Conservation (phyloP, 2,329 filamentous ascomycete species). For the Colletotrichum tropicicola region DNA sequence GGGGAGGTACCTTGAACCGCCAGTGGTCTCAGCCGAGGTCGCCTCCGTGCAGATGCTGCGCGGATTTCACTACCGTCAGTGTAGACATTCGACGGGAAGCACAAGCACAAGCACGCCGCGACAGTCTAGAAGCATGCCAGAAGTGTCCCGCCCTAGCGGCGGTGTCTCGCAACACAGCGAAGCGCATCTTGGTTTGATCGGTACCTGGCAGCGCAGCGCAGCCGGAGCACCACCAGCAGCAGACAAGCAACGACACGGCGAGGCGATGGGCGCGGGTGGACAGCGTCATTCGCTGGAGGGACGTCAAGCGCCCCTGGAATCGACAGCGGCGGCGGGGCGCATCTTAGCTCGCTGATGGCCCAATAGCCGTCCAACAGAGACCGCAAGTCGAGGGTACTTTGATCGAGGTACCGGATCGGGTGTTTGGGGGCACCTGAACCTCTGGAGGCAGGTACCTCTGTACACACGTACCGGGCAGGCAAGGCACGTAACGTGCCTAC, state of each 20-base stretch:
- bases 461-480: no score
- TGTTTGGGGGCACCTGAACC: no score
- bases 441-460: no score
- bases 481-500: no score
- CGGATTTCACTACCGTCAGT: neutral
- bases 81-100: no score
- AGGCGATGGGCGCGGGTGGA: neutral
- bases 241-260: neutral
- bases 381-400: neutral
- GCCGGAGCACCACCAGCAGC: no score
- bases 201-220: neutral
- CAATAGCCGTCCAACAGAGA: neutral
- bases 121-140: neutral
- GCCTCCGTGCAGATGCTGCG: no score
- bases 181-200: neutral
- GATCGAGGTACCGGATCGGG: neutral
- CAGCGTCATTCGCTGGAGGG: neutral
- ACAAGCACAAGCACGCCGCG: no score
- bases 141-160: neutral
- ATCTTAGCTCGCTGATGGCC: neutral
- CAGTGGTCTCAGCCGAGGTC: no score
- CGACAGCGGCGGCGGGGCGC: neutral
- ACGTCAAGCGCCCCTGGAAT: neutral
- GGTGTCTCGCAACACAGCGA: neutral
- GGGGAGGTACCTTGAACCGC: neutral